Base-by-base conservation (phyloP, 139 green algal genomes). In the Coccomyxa sp. region DNA sequence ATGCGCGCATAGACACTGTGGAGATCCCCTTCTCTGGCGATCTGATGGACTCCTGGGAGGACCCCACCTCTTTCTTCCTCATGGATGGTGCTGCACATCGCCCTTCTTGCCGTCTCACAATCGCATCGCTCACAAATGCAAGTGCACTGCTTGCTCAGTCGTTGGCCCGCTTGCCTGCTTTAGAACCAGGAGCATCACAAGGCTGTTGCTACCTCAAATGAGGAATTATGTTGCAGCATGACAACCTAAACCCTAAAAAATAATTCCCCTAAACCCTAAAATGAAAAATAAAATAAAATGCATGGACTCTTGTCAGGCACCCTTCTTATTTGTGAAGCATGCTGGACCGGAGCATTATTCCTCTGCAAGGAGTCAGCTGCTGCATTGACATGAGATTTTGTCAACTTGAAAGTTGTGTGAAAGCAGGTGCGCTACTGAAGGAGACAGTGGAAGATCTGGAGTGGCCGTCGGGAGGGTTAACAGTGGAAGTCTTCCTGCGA, bases 41-140 rank as follows among this genome's bases (percentile, higher is more conserved):
- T 67, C 38, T 79, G 32, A 67, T 71, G 45, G 81, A 84, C 25
- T 60, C 76, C 81, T 84, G 81, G 81, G 45, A 84, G 31, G 81
- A 84, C 32, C 81, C 81, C 27, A 30, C 66, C 38, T 79, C 66
- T 31, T 84, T 79, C 81, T 84, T 84, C 45, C 81, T 84, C 66
- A 25, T 79, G n/a, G 27, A 51, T 68, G 67, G 81, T 84, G 38
- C 67, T 18, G 0, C n/a, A 15, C 58, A 82, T 13, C 7, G 76
- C 67, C 32, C 23, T 67, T 15, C 31, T 30, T 51, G 45, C 11
- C 14, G 1, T 14, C n/a, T n/a, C n/a, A n/a, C n/a, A n/a, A n/a
- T n/a, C n/a, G n/a, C n/a, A n/a, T n/a, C 23, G 30, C 23, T 45
- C 63, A 51, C 58, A 76, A 21, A 57, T 57, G 28, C 28, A 28